These are phyloP conservation scores for Trifolium repens DNA, from an alignment of 306 rosid species.

Conservation along the genomic window DNA sequence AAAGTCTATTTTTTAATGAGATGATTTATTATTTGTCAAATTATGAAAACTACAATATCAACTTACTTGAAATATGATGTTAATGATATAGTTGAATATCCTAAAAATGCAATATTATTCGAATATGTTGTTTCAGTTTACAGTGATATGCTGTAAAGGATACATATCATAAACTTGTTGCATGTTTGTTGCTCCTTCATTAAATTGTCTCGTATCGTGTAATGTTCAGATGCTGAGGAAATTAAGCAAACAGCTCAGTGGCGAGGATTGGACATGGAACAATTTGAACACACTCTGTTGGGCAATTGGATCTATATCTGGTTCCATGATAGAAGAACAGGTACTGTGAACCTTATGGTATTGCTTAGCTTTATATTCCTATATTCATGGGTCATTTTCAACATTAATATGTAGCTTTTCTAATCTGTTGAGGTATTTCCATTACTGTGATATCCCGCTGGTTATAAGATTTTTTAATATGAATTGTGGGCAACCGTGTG, in stretches of 20 bases:
- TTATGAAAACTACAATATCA: neutral
- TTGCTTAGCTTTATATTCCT: conserved; percentile 5
- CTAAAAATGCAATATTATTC: neutral
- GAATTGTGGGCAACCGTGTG: neutral
- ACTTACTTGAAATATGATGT: conserved; percentile 3
- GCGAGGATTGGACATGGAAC: conserved; percentile 99
- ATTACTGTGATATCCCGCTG: neutral
- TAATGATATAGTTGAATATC: conserved; percentile 11
- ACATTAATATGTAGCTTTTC: conserved; percentile 1
- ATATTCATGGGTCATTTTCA: neutral
- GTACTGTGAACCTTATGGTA: conserved; percentile 46
- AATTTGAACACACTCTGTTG: conserved; percentile 96
- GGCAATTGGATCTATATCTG: conserved; percentile 99
- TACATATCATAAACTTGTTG: neutral
- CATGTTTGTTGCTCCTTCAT: conserved; percentile 1
- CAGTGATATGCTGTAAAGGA: conserved; percentile 3
- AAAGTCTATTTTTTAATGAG: conserved; percentile 3
- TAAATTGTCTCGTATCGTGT: conserved; percentile 13
- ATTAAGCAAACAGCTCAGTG: conserved; percentile 87
- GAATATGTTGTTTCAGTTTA: conserved; percentile 15
- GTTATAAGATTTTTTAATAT: neutral
- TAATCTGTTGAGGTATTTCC: conserved; percentile 5
- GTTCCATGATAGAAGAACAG: conserved; percentile 99
- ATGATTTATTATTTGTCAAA: neutral
- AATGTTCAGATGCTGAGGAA: conserved; percentile 86